These are phyloP conservation scores for Phytophthora tentaculata DNA, from an alignment of 352 stramenopile species.

Conservation along the genomic window DNA sequence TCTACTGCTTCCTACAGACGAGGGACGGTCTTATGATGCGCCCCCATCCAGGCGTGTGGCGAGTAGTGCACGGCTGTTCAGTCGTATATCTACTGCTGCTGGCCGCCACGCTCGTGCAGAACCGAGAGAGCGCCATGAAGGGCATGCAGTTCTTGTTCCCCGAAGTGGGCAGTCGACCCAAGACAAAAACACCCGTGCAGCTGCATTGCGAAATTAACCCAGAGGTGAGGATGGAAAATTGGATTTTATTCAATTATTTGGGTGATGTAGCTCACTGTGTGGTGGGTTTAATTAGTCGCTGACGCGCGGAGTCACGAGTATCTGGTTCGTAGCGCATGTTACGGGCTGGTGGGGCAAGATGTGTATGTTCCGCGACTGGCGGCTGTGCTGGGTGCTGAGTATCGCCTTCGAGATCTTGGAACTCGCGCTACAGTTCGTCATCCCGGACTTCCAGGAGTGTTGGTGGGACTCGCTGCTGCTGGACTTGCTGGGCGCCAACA, in stretches of 20 bases:
- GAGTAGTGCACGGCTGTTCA: constrained; percentile 79
- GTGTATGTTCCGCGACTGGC: constrained; percentile 94
- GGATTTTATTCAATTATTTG: not conserved
- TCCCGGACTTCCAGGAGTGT: constrained; percentile 94
- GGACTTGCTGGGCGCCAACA: constrained; percentile 92
- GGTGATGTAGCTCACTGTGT: not conserved
- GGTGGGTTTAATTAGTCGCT: constrained; percentile 43
- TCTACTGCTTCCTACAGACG: constrained; percentile 88
- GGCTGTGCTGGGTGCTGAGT: constrained; percentile 92
- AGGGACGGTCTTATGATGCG: constrained; percentile 80
- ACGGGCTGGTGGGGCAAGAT: constrained; percentile 93
- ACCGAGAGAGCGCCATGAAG: constrained; percentile 59
- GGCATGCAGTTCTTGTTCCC: constrained; percentile 82
- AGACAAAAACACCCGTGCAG: constrained; percentile 27
- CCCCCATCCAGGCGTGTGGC: constrained; percentile 80
- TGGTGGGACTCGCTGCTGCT: constrained; percentile 95
- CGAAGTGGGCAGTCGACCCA: constrained; percentile 60
- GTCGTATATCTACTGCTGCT: constrained; percentile 82
- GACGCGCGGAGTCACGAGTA: constrained; percentile 75
- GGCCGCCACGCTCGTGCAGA: constrained; percentile 74
- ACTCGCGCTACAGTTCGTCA: constrained; percentile 88
- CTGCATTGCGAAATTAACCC: constrained; percentile 76
- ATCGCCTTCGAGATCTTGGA: constrained; percentile 93
- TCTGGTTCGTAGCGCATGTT: constrained; percentile 88
- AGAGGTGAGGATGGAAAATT: constrained; percentile 25